phyloP scores from a whole-genome alignment of 1,284 basidiomycete species.

The Golubevia sp. region DNA sequence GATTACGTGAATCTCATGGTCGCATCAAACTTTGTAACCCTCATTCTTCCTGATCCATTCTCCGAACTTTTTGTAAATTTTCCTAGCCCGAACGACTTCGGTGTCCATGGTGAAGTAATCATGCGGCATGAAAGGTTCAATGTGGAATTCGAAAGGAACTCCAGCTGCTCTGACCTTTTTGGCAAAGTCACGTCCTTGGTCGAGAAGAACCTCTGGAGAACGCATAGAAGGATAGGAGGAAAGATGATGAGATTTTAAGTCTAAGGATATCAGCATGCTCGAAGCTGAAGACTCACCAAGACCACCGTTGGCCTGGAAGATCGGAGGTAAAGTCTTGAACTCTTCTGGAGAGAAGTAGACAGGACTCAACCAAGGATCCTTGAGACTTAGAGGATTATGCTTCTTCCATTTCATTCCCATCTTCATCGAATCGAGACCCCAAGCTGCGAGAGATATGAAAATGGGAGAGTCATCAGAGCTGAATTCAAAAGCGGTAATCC shows the following conservation, averaged over 20 bases:
- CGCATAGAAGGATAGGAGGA: too few relatives aligned
- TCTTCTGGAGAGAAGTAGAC: slow-evolving; percentile 26
- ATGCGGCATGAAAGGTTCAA: slow-evolving; percentile 23
- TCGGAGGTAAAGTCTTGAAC: slow-evolving; percentile 15
- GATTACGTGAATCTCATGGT: too few relatives aligned
- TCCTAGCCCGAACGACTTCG: slow-evolving; percentile 18
- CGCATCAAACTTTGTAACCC: not conserved
- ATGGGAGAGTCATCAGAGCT: too few relatives aligned
- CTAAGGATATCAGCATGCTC: too few relatives aligned
- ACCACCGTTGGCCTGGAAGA: slow-evolving; percentile 25
- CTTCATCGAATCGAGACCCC: slow-evolving; percentile 31
- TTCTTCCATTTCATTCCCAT: slow-evolving; percentile 11
- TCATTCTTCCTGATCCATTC: slow-evolving; percentile 24
- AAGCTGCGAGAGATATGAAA: too few relatives aligned
- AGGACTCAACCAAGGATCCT: slow-evolving; percentile 29
- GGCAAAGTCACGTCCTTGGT: slow-evolving; percentile 23
- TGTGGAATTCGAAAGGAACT: not conserved
- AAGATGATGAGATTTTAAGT: too few relatives aligned
- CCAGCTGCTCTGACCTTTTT: slow-evolving; percentile 13
- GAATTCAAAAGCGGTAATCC: too few relatives aligned
- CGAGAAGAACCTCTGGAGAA: slow-evolving; percentile 24
- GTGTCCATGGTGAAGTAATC: slow-evolving; percentile 38
- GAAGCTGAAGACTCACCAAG: too few relatives aligned
- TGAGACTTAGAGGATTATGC: slow-evolving; percentile 15
- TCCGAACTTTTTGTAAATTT: slow-evolving; percentile 27